These are phyloP conservation scores for Blastocystis hominis DNA, from an alignment of 352 stramenopile genomes.

Conservation along the genomic window DNA sequence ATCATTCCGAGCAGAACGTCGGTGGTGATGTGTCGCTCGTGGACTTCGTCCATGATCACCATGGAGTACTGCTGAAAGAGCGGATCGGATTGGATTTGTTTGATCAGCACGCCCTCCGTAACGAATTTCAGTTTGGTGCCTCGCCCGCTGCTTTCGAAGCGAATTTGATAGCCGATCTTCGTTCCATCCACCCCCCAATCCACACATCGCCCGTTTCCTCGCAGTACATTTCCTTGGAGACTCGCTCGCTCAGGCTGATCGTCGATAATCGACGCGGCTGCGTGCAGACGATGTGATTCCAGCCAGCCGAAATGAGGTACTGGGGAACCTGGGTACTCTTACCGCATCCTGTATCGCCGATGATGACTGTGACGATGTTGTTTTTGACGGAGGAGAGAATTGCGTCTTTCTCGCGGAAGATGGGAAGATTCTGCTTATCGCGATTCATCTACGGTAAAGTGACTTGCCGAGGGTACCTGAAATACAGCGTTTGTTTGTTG, in stretches of 20 bases:
- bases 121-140: conserved; percentile 47
- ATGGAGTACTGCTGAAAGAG: conserved; percentile 31
- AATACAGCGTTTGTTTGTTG: conserved; percentile 33
- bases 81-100: conserved; percentile 33
- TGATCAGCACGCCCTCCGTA: conserved; percentile 38
- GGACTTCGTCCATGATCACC: conserved; percentile 55
- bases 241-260: conserved; percentile 47
- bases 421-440: conserved; percentile 24
- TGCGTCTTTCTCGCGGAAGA: conserved; percentile 9
- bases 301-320: conserved; percentile 36
- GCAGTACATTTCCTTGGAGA: conserved; percentile 54
- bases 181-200: not conserved
- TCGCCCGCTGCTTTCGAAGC: conserved; percentile 25
- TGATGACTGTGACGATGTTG: conserved; percentile 41
- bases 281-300: conserved; percentile 53
- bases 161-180: conserved; percentile 46
- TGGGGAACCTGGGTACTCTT: conserved; percentile 56
- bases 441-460: conserved; percentile 10
- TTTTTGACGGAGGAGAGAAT: conserved; percentile 15
- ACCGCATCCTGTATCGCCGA: conserved; percentile 55
- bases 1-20: conserved; percentile 53
- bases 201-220: conserved; percentile 30
- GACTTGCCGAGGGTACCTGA: not conserved
- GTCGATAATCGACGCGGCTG: conserved; percentile 54
- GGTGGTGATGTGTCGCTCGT: conserved; percentile 48